These are phyloP conservation scores for Dendrocalamus latiflorus DNA, from an alignment of 202 grass and related monocot genomes.

Conservation along the genomic window DNA sequence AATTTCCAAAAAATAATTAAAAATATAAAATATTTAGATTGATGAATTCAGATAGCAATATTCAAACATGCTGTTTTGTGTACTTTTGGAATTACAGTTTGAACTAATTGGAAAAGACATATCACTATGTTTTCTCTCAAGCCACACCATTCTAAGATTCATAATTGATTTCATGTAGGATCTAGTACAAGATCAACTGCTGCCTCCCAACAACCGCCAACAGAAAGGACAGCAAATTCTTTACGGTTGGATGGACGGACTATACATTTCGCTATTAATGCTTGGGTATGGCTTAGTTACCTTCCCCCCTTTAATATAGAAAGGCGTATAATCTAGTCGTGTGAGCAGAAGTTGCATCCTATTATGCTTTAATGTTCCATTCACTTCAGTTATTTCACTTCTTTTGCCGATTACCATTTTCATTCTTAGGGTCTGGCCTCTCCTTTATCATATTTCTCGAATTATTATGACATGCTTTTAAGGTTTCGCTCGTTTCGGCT, in stretches of 20 bases:
- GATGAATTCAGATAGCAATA: no score
- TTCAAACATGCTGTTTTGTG: no score
- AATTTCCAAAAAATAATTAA: no score
- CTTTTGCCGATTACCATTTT: conserved; percentile 10
- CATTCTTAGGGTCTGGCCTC: neutral
- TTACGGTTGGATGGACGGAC: conserved; percentile 56
- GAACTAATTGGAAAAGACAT: no score
- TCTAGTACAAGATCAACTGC: conserved; percentile 41
- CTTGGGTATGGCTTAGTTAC: conserved; percentile 60
- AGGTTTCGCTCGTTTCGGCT: no score
- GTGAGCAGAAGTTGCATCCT: neutral
- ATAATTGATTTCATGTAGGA: no score
- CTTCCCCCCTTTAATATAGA: neutral
- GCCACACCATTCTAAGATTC: no score
- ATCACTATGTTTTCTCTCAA: no score
- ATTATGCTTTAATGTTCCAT: neutral
- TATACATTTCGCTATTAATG: conserved; percentile 83
- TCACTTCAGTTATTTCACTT: conserved; percentile 8
- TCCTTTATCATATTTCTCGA: neutral
- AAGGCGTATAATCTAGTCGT: neutral
- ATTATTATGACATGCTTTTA: no score
- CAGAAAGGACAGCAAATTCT: conserved; percentile 55
- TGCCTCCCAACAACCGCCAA: conserved; percentile 25
- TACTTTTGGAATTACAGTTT: no score
- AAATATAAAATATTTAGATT: no score